Percentiles rank a stretch among this genome's conserved stretches.
Conservation (phyloP, 2,329 filamentous ascomycete genomes). For the Alternaria hordeiaustralica region DNA sequence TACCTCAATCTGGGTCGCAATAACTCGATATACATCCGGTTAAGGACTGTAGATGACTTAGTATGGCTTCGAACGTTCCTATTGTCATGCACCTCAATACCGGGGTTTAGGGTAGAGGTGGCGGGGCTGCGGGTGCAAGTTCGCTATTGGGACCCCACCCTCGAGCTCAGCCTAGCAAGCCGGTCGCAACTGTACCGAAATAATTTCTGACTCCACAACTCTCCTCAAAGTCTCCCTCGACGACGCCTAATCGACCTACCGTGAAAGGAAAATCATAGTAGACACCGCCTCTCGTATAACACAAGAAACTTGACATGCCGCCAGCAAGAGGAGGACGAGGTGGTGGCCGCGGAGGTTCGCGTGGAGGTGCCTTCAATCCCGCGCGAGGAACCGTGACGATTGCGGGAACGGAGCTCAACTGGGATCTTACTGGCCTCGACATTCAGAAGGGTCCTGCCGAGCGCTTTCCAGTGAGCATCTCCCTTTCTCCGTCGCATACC, state of each 20-base stretch:
- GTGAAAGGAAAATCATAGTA: background rate
- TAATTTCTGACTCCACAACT: conserved; percentile 27
- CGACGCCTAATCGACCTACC: background rate
- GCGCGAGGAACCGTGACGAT: conserved; percentile 48
- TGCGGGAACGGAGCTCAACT: conserved; percentile 52
- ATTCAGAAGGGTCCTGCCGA: conserved; percentile 50
- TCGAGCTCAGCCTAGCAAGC: conserved; percentile 4
- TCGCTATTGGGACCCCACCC: conserved; percentile 32
- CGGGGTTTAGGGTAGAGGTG: background rate
- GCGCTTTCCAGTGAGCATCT: conserved; percentile 49
- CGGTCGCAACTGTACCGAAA: conserved; percentile 22
- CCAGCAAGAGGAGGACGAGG: conserved; percentile 44
- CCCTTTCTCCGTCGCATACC: background rate
- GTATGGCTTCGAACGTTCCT: background rate
- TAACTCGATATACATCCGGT: background rate
- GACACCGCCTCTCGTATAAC: no score
- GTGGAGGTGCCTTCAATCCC: conserved; percentile 38
- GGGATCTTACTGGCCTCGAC: conserved; percentile 50
- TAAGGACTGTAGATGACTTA: no score
- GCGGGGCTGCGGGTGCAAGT: conserved; percentile 14
- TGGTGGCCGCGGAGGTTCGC: conserved; percentile 34
- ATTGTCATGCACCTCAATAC: background rate
- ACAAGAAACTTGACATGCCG: conserved; percentile 21
- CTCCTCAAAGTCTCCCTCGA: conserved; percentile 1
- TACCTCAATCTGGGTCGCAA: background rate